These are phyloP conservation scores for Acarospora socialis DNA, from an alignment of 2,329 filamentous ascomycete genomes.

Conservation along the genomic window DNA sequence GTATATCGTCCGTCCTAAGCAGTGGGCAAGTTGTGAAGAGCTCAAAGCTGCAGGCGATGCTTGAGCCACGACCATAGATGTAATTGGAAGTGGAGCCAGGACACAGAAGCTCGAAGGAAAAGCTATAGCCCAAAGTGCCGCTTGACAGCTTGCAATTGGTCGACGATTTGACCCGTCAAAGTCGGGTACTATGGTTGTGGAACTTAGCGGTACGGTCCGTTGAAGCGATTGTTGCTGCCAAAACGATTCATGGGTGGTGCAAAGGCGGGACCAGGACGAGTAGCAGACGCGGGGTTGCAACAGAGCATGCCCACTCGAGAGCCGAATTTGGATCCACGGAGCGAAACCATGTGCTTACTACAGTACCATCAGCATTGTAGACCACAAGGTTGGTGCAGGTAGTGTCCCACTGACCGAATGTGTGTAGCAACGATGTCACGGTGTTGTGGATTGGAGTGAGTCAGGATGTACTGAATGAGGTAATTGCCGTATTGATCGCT, in stretches of 20 bases:
- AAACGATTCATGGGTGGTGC: slow-evolving; percentile 50
- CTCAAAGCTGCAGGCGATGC: no score
- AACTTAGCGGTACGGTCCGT: slow-evolving; percentile 42
- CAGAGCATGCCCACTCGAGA: slow-evolving; percentile 98
- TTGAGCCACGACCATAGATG: no score
- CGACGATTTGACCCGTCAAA: no score
- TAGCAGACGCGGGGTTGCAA: slow-evolving; percentile 81
- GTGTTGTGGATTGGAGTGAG: slow-evolving; percentile 73
- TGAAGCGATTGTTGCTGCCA: slow-evolving; percentile 41
- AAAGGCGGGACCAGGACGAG: slow-evolving; percentile 72
- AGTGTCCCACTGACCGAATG: slow-evolving; percentile 44
- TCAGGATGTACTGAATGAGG: slow-evolving; percentile 91
- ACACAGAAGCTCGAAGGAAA: no score
- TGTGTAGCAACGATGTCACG: slow-evolving; percentile 86
- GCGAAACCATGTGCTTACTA: slow-evolving; percentile 95
- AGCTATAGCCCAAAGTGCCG: no score
- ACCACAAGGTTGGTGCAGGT: slow-evolving; percentile 1
- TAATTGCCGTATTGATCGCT: slow-evolving; percentile 99
- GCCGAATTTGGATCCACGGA: slow-evolving; percentile 94
- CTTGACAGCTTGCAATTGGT: no score
- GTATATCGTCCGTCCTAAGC: no score
- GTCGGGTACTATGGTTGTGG: slow-evolving; percentile 1
- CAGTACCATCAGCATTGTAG: slow-evolving; percentile 9
- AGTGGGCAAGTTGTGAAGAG: no score
- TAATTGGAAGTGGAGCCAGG: no score